phyloP scores from a whole-genome alignment of 345 rosid species.

The Salix brachista region DNA sequence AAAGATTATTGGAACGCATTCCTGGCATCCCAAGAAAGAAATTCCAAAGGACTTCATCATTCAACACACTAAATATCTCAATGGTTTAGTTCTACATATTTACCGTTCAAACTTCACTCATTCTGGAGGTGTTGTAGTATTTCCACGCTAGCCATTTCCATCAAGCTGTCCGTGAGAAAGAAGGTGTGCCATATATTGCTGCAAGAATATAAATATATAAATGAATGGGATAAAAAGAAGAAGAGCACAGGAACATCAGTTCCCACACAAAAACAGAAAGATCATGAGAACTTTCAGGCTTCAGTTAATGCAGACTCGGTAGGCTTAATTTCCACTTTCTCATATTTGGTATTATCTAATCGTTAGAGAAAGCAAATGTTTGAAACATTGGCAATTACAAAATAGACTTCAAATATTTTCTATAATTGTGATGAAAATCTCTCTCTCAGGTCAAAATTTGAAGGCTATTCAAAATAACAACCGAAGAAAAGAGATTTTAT shows the following conservation, averaged over 20 bases:
- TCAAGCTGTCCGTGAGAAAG: slow-evolving; percentile 84
- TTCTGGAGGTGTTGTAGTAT: background rate
- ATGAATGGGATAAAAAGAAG: background rate
- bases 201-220: slow-evolving; percentile 27
- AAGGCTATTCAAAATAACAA: background rate
- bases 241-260: background rate
- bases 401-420: background rate
- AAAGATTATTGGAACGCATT: background rate
- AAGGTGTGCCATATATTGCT: slow-evolving; percentile 92
- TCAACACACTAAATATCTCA: background rate
- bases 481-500: background rate
- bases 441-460: no score
- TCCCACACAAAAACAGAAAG: background rate
- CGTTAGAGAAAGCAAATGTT: background rate
- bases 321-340: background rate
- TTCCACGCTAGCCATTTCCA: slow-evolving; percentile 53
- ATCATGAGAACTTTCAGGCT: background rate
- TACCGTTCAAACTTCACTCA: background rate
- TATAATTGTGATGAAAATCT: background rate
- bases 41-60: background rate
- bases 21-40: background rate
- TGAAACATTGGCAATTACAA: background rate
- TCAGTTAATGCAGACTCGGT: background rate
- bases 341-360: background rate
- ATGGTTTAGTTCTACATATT: background rate